A percentile compares a stretch with the other conserved stretches of the same genome.
These are phyloP conservation scores for Viola odorata DNA, from an alignment of 345 rosid species.

Conservation along the genomic window DNA sequence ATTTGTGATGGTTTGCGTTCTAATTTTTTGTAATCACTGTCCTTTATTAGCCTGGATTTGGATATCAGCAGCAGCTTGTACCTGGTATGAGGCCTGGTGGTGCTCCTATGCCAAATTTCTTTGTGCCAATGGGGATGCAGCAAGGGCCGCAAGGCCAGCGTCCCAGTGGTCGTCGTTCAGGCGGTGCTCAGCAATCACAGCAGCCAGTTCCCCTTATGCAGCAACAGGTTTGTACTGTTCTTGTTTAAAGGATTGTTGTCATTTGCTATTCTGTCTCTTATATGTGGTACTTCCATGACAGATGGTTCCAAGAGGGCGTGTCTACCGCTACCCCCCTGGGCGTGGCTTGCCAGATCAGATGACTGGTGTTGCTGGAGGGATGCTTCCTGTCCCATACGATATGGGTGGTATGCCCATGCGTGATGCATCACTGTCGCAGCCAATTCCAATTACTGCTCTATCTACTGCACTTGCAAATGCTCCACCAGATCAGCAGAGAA, in stretches of 20 bases:
- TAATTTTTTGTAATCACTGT: background rate
- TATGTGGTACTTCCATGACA: slow-evolving; percentile 9
- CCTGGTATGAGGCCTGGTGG: slow-evolving; percentile 90
- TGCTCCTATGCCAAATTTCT: slow-evolving; percentile 68
- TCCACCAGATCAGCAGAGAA: slow-evolving; percentile 78
- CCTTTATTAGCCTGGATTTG: slow-evolving; percentile 66
- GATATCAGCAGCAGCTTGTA: slow-evolving; percentile 90
- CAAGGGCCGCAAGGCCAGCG: slow-evolving; percentile 88
- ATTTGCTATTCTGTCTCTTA: background rate
- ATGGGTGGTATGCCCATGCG: slow-evolving; percentile 58
- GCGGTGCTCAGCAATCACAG: slow-evolving; percentile 66
- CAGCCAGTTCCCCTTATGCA: slow-evolving; percentile 77
- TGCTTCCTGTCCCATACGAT: slow-evolving; percentile 70
- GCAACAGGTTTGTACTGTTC: slow-evolving; percentile 53
- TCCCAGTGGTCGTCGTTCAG: slow-evolving; percentile 67
- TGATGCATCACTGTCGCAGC: slow-evolving; percentile 51
- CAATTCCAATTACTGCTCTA: slow-evolving; percentile 77
- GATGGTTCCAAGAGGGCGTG: slow-evolving; percentile 84
- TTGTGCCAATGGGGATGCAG: slow-evolving; percentile 78
- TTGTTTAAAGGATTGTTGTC: background rate
- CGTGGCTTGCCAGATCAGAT: slow-evolving; percentile 76
- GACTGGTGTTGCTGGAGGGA: slow-evolving; percentile 62
- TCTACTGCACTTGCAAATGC: slow-evolving; percentile 88
- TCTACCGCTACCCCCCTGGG: slow-evolving; percentile 68
- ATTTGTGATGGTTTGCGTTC: background rate